Evolutionary conservation across 139 green algal genomes (phyloP).

Genomic region (Chlorella ohadii): DNA sequence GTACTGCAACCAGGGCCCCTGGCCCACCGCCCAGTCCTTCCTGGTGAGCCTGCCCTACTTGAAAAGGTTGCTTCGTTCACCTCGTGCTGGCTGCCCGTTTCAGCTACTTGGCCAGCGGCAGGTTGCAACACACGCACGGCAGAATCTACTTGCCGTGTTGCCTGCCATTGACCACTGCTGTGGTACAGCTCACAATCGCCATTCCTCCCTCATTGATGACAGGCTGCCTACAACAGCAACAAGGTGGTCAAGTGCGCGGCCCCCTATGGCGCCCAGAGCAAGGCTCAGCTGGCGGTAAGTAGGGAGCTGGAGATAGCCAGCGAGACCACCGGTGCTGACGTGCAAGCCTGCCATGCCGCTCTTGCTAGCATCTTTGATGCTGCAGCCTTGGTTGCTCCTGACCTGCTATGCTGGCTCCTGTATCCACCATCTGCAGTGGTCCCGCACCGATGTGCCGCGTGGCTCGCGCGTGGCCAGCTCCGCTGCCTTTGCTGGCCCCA

Average conservation of each 20-base stretch:
- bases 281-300: not conserved
- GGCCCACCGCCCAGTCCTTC: not conserved
- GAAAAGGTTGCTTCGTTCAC: too few species aligned
- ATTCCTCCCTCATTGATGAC: too few species aligned
- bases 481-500: not conserved
- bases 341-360: too few species aligned
- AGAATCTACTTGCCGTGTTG: too few species aligned
- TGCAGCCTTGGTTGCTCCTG: too few species aligned
- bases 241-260: not conserved
- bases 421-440: constrained; percentile 21
- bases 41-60: not conserved
- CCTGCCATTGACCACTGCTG: too few species aligned
- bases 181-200: too few species aligned
- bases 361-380: too few species aligned
- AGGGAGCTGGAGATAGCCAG: not conserved
- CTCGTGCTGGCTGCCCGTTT: too few species aligned
- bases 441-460: not conserved
- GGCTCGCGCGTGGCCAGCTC: not conserved
- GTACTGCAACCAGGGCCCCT: constrained; percentile 43
- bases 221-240: not conserved
- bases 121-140: too few species aligned
- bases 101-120: too few species aligned
- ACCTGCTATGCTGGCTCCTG: not conserved
- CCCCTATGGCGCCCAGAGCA: not conserved
- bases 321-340: too few species aligned